A percentile compares a stretch with the other conserved stretches of the same genome.
Evolutionary conservation across 805 yeast genomes (phyloP).

Genomic region (Candida stauntonica): DNA sequence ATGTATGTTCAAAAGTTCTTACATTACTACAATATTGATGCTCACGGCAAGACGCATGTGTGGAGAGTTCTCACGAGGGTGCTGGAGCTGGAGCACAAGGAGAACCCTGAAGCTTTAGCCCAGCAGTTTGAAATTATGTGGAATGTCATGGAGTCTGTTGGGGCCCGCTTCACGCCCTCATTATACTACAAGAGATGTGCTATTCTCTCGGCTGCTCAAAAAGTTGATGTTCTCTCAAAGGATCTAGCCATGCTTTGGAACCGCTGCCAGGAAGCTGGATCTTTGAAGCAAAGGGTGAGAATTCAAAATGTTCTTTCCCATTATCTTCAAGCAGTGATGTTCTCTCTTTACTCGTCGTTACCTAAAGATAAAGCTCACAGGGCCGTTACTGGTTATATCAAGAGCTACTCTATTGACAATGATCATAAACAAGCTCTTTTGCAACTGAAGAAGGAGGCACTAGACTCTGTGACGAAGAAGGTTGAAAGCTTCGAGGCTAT

Average conservation of each 20-base stretch:
- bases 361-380: conserved; percentile 8
- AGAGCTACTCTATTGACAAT: conserved; percentile 5
- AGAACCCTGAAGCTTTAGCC: conserved; percentile 2
- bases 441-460: not conserved
- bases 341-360: conserved; percentile 7
- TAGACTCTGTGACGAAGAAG: conserved; percentile 5
- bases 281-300: conserved; percentile 3
- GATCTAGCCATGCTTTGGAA: conserved; percentile 15
- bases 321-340: conserved; percentile 10
- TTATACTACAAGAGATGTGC: conserved; percentile 13
- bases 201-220: conserved; percentile 6
- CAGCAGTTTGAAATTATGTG: conserved; percentile 15
- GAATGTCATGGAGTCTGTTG: conserved; percentile 13
- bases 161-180: conserved; percentile 9
- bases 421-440: conserved; percentile 4
- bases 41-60: conserved; percentile 3
- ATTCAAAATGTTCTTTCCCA: conserved; percentile 12
- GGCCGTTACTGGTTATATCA: conserved; percentile 4
- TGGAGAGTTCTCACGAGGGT: conserved; percentile 19
- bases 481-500: conserved; percentile 19
- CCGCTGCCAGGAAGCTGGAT: conserved; percentile 4
- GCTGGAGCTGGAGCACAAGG: conserved; percentile 7
- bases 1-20: conserved; percentile 14
- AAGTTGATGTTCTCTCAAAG: conserved; percentile 7
- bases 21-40: conserved; percentile 11